Evolutionary conservation across 164 flowering plant genomes (phyloP).

Genomic region (Aristolochia fimbriata): DNA sequence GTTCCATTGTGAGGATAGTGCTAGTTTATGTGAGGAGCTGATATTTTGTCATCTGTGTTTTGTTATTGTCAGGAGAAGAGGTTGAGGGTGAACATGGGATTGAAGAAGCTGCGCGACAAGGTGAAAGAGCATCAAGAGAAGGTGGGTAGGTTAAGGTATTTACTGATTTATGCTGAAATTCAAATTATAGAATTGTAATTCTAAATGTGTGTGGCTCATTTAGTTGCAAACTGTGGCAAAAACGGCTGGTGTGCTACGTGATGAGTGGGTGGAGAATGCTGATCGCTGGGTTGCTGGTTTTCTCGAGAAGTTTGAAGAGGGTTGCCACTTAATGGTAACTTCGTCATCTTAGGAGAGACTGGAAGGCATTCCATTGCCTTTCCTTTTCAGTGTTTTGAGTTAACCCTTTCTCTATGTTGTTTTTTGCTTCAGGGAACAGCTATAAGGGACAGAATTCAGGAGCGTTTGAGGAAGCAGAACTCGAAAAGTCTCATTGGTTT

Average conservation of each 20-base stretch:
- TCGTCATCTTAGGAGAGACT: not conserved
- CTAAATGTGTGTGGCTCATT: not conserved
- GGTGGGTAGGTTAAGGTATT: conserved; percentile 24
- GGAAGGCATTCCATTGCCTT: not conserved
- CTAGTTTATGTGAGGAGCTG: no score
- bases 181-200: not conserved
- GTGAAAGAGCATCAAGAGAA: conserved; percentile 94
- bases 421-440: conserved; percentile 7
- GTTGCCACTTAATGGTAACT: conserved; percentile 63
- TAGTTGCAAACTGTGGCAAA: conserved; percentile 66
- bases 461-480: conserved; percentile 20
- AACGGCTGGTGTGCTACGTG: conserved; percentile 57
- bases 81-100: conserved; percentile 80
- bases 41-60: no score
- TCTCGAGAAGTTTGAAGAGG: conserved; percentile 80
- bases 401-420: not conserved
- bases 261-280: conserved; percentile 80
- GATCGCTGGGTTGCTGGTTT: conserved; percentile 80
- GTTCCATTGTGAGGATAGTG: no score
- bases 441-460: conserved; percentile 26
- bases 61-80: conserved; percentile 64
- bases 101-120: conserved; percentile 76
- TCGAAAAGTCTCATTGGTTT: conserved; percentile 4
- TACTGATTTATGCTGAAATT: not conserved
- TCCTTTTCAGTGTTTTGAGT: not conserved